Evolutionary conservation across 139 green algal genomes (phyloP).

Genomic region (Micractinium sp.): DNA sequence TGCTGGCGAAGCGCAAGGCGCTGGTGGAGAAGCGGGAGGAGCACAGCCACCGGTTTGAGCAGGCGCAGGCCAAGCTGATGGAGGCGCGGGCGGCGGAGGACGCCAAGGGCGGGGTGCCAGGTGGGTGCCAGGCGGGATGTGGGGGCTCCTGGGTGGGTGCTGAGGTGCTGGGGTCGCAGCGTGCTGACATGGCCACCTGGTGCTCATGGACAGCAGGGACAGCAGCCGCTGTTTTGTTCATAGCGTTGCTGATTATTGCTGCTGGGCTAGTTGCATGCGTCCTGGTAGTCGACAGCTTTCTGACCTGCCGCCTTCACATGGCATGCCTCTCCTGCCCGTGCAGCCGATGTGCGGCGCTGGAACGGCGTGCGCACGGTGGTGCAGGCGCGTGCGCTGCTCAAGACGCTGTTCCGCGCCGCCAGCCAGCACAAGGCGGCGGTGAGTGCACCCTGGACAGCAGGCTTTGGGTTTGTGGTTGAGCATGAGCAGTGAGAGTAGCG

Average conservation of each 20-base stretch:
- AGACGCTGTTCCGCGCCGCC: constrained; percentile 71
- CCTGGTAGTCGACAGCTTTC: no score
- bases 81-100: constrained; percentile 77
- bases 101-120: constrained; percentile 46
- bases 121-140: not conserved
- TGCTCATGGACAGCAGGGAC: no score
- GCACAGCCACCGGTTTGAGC: constrained; percentile 61
- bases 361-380: constrained; percentile 63
- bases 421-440: constrained; percentile 69
- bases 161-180: not conserved
- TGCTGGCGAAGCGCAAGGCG: constrained; percentile 46
- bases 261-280: not conserved
- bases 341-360: constrained; percentile 78
- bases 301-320: not conserved
- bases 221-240: no score
- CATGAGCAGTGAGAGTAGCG: not conserved
- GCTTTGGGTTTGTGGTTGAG: not conserved
- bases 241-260: no score
- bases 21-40: constrained; percentile 54
- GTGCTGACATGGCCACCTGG: not conserved
- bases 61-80: constrained; percentile 73
- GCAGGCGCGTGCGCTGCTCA: constrained; percentile 76
- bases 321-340: constrained; percentile 14
- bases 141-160: not conserved
- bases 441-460: not conserved